Evolutionary conservation across 2,329 filamentous ascomycete species (phyloP).

Genomic region (Exserohilum turcica): DNA sequence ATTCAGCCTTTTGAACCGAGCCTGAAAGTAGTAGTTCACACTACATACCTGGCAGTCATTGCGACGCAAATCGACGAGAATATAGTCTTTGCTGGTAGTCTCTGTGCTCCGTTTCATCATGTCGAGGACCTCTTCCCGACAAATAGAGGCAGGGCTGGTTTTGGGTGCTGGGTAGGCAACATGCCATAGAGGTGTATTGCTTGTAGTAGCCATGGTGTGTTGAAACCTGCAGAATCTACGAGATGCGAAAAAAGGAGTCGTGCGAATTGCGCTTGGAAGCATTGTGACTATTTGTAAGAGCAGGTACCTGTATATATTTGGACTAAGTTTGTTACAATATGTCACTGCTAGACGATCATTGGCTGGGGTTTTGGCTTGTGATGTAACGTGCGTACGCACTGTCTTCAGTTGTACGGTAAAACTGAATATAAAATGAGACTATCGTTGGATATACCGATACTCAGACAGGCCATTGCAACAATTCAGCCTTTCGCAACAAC

Average conservation of each 20-base stretch:
- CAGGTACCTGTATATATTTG: not conserved
- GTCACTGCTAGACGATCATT: no score
- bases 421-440: no score
- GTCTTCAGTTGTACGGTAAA: no score
- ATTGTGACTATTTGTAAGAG: not conserved
- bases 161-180: constrained; percentile 18
- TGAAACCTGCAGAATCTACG: not conserved
- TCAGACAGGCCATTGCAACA: no score
- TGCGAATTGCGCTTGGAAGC: not conserved
- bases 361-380: not conserved
- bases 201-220: constrained; percentile 7
- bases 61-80: constrained; percentile 58
- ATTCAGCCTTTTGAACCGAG: constrained; percentile 7
- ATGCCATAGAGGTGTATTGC: constrained; percentile 16
- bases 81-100: constrained; percentile 5
- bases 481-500: no score
- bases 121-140: constrained; percentile 12
- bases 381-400: not conserved
- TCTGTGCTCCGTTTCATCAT: constrained; percentile 7
- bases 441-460: no score
- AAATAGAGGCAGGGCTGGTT: constrained; percentile 10
- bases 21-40: not conserved
- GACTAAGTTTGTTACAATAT: not conserved
- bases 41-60: constrained; percentile 56
- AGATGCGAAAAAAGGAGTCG: not conserved